These are phyloP conservation scores for Tricholoma matsutake DNA, from an alignment of 768 basidiomycete species.

Conservation along the genomic window DNA sequence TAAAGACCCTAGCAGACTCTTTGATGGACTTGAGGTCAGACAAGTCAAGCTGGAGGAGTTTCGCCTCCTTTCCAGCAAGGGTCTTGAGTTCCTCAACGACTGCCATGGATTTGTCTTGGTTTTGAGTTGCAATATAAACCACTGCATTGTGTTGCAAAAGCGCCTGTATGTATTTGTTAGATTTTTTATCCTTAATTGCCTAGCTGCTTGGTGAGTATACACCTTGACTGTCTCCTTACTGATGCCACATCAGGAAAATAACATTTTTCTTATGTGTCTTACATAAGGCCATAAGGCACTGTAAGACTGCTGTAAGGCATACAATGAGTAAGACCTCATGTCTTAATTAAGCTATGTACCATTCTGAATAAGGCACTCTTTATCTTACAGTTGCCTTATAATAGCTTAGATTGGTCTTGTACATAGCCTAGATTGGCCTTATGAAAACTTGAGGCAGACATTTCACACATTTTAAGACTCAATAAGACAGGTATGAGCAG, in stretches of 20 bases:
- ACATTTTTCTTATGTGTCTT: background rate
- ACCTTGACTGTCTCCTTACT: conserved; percentile 1
- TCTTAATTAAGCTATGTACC: too few species aligned
- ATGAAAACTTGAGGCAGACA: too few species aligned
- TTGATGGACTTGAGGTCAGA: background rate
- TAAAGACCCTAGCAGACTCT: background rate
- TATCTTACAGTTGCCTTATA: too few species aligned
- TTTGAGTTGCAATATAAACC: background rate
- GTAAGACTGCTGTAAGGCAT: too few species aligned
- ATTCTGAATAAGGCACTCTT: too few species aligned
- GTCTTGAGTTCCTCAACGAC: background rate
- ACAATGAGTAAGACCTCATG: too few species aligned
- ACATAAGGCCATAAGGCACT: background rate
- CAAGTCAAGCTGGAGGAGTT: background rate
- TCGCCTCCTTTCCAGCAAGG: background rate
- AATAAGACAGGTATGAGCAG: too few species aligned
- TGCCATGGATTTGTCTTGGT: background rate
- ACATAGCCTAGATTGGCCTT: too few species aligned
- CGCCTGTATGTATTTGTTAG: background rate
- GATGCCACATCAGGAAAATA: background rate
- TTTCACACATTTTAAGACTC: too few species aligned
- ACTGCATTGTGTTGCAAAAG: background rate
- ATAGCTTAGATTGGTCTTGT: too few species aligned
- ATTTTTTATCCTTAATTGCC: background rate
- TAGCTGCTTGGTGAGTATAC: background rate